A percentile compares a stretch with the other conserved stretches of the same genome.
These are phyloP conservation scores for Talaromyces amestolkiae DNA, from an alignment of 2,329 filamentous ascomycete genomes.

Conservation along the genomic window DNA sequence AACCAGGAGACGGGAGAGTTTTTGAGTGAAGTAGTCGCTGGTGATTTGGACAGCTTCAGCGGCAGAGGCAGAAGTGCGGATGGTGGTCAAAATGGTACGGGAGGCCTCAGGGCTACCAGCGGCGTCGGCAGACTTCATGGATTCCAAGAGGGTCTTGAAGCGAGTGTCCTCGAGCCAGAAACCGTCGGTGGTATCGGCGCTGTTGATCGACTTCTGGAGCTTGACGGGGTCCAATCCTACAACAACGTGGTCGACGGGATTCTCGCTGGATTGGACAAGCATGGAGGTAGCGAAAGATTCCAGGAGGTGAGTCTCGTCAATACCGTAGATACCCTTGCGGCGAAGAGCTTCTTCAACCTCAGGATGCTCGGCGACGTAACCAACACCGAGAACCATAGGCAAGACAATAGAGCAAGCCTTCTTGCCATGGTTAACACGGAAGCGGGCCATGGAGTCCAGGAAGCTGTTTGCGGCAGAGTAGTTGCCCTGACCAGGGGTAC, in stretches of 20 bases:
- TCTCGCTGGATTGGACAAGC: neutral
- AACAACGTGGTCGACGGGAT: slow-evolving; percentile 1
- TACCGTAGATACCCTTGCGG: slow-evolving; percentile 12
- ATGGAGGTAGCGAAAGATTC: slow-evolving; percentile 4
- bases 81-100: neutral
- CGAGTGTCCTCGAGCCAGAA: slow-evolving; percentile 13
- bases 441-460: slow-evolving; percentile 34
- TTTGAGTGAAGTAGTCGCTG: slow-evolving; percentile 1
- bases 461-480: slow-evolving; percentile 40
- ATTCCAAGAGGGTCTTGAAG: slow-evolving; percentile 1
- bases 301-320: slow-evolving; percentile 10
- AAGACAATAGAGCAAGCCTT: slow-evolving; percentile 26
- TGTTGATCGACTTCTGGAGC: slow-evolving; percentile 1
- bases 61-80: neutral
- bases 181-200: neutral
- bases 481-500: slow-evolving; percentile 46
- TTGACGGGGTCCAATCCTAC: slow-evolving; percentile 8
- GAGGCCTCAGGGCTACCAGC: neutral
- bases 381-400: slow-evolving; percentile 31
- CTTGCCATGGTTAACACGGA: slow-evolving; percentile 28
- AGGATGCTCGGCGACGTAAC: slow-evolving; percentile 26
- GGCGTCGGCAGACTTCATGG: neutral
- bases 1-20: neutral
- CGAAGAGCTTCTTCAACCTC: slow-evolving; percentile 16
- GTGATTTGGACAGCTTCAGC: slow-evolving; percentile 1